Conservation (phyloP, 2,329 filamentous ascomycete species). For the Talaromyces verruculosus region DNA sequence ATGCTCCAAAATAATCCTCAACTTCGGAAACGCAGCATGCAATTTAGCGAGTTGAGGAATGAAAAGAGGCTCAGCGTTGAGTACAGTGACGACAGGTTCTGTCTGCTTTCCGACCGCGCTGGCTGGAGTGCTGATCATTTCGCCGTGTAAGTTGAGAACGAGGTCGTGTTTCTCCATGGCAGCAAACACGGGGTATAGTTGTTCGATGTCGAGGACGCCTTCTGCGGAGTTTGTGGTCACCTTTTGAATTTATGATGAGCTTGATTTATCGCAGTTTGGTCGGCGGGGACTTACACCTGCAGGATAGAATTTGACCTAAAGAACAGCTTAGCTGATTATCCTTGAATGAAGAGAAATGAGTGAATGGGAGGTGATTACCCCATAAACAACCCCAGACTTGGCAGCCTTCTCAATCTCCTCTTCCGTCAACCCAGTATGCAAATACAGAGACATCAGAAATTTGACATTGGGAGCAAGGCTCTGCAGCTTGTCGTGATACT, state of each 20-base stretch:
- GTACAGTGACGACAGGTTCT: slow-evolving; percentile 50
- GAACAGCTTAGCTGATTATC: background rate
- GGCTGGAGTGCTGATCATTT: slow-evolving; percentile 53
- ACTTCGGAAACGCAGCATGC: slow-evolving; percentile 68
- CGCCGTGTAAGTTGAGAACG: slow-evolving; percentile 91
- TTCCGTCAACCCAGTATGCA: slow-evolving; percentile 64
- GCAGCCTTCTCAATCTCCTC: slow-evolving; percentile 72
- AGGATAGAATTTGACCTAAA: slow-evolving; percentile 55
- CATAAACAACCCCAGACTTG: slow-evolving; percentile 63
- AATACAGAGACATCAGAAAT: slow-evolving; percentile 73
- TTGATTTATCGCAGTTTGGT: background rate
- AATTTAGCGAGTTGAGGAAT: slow-evolving; percentile 75
- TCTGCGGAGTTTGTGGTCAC: slow-evolving; percentile 59
- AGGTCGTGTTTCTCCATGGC: slow-evolving; percentile 83
- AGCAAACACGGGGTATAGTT: slow-evolving; percentile 65
- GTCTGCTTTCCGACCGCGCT: slow-evolving; percentile 28
- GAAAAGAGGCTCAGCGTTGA: slow-evolving; percentile 74
- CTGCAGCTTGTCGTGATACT: slow-evolving; percentile 63
- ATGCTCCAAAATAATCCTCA: slow-evolving; percentile 68
- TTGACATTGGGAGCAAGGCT: slow-evolving; percentile 62
- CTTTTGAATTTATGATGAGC: background rate
- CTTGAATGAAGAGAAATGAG: too few species aligned
- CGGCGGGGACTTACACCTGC: slow-evolving; percentile 35
- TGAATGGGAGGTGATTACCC: slow-evolving; percentile 48
- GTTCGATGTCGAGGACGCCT: slow-evolving; percentile 47